Percentiles rank a stretch among this genome's conserved stretches.
Evolutionary conservation across 371 early-diverging fungal genomes (phyloP).

Genomic region (Saksenaea oblongispora): DNA sequence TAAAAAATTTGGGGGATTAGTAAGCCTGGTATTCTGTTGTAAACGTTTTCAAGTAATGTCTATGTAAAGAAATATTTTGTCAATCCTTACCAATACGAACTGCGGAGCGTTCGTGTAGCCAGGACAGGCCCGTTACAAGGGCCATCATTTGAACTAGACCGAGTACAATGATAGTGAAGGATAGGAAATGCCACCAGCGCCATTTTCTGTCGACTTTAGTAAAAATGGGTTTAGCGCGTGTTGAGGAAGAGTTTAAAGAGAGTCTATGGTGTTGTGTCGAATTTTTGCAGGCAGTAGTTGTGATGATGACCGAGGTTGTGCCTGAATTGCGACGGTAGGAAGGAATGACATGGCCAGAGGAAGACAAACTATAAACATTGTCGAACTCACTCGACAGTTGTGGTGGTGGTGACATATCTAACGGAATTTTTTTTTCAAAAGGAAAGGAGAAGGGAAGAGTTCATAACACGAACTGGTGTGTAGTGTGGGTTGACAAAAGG

Average conservation of each 20-base stretch:
- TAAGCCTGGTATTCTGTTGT: too few species aligned
- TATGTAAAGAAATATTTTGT: slow-evolving; percentile 19
- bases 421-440: neutral
- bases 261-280: neutral
- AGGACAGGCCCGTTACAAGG: slow-evolving; percentile 37
- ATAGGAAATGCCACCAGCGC: slow-evolving; percentile 59
- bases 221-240: slow-evolving; percentile 4
- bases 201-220: slow-evolving; percentile 32
- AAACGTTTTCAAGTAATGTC: neutral
- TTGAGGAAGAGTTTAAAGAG: neutral
- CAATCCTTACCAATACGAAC: slow-evolving; percentile 55
- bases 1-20: neutral
- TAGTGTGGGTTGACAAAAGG: neutral
- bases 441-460: neutral
- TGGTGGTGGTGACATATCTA: slow-evolving; percentile 1
- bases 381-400: neutral
- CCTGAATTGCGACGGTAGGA: slow-evolving; percentile 6
- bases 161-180: slow-evolving; percentile 37
- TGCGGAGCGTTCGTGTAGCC: slow-evolving; percentile 42
- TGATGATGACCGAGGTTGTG: neutral
- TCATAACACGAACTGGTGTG: neutral
- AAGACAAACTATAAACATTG: neutral
- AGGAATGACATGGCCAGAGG: neutral
- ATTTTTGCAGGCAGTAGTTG: neutral
- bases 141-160: slow-evolving; percentile 38